Evolutionary conservation across 1,284 basidiomycete species (phyloP).

Genomic region (Rhodotorula sp.): DNA sequence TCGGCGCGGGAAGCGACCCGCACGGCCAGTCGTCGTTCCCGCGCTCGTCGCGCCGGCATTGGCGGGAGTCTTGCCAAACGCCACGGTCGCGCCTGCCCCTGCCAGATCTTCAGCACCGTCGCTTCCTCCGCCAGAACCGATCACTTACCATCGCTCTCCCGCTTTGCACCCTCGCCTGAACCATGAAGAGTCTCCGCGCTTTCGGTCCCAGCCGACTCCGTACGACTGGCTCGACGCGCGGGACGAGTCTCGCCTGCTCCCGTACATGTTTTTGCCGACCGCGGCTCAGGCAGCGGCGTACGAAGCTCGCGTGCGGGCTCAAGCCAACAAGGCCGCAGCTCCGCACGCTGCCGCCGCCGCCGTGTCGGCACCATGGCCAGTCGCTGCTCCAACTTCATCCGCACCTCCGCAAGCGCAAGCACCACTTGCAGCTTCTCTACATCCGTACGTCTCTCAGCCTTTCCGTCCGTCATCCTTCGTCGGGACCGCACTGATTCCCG

Average conservation of each 20-base stretch:
- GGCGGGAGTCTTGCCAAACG: no score
- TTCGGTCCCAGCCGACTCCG: not conserved
- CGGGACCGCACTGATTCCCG: no score
- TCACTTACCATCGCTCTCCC: constrained; percentile 33
- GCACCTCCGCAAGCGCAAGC: no score
- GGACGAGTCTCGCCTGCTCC: constrained; percentile 17
- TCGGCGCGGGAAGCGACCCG: not conserved
- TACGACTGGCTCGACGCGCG: constrained; percentile 33
- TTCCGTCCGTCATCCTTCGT: no score
- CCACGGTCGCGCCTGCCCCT: not conserved
- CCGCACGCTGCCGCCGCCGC: not conserved
- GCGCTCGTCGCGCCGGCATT: not conserved
- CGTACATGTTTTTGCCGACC: constrained; percentile 22
- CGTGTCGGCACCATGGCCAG: not conserved
- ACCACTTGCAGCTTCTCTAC: no score
- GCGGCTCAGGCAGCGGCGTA: constrained; percentile 2
- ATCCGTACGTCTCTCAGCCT: no score
- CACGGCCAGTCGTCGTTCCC: not conserved
- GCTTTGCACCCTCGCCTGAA: constrained; percentile 16
- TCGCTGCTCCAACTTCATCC: not conserved
- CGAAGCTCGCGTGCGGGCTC: constrained; percentile 12
- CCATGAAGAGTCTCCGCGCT: not conserved
- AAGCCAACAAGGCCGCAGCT: not conserved
- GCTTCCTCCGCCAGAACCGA: constrained; percentile 26
- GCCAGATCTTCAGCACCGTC: not conserved